phyloP scores from a whole-genome alignment of 2,329 filamentous ascomycete species.

The Aspergillus carbonarius region DNA sequence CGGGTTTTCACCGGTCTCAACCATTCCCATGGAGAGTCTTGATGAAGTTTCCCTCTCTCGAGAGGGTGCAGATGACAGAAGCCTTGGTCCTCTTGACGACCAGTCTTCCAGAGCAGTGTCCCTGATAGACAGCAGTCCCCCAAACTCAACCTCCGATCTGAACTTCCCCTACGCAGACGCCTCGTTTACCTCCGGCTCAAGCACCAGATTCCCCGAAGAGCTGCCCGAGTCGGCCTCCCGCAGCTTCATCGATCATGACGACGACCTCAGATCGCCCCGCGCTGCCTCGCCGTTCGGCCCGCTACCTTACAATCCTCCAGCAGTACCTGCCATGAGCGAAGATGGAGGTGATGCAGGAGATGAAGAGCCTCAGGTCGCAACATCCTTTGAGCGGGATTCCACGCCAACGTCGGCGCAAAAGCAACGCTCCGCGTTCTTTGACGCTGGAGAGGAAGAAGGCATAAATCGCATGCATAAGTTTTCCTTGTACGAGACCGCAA shows the following conservation, averaged over 20 bases:
- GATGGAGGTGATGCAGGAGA: slow-evolving; percentile 41
- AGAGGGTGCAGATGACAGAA: slow-evolving; percentile 25
- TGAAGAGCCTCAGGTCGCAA: slow-evolving; percentile 46
- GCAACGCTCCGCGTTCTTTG: slow-evolving; percentile 36
- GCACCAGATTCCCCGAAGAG: slow-evolving; percentile 16
- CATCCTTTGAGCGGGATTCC: slow-evolving; percentile 46
- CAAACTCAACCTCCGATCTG: slow-evolving; percentile 12
- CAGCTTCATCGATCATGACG: slow-evolving; percentile 18
- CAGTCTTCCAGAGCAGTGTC: slow-evolving; percentile 22
- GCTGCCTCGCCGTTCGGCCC: slow-evolving; percentile 28
- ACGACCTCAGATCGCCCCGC: slow-evolving; percentile 17
- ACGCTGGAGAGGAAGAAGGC: slow-evolving; percentile 45
- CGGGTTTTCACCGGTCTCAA: neutral
- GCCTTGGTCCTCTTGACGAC: slow-evolving; percentile 16
- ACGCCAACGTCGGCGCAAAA: slow-evolving; percentile 40
- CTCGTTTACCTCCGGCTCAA: slow-evolving; percentile 14
- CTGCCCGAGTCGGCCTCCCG: slow-evolving; percentile 9
- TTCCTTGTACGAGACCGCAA: slow-evolving; percentile 93
- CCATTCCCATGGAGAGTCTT: slow-evolving; percentile 39
- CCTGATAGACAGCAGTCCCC: slow-evolving; percentile 15
- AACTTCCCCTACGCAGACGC: slow-evolving; percentile 9
- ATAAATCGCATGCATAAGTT: slow-evolving; percentile 83
- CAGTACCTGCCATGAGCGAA: slow-evolving; percentile 27
- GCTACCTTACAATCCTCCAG: slow-evolving; percentile 32
- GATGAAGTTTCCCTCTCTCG: slow-evolving; percentile 34